Percentiles rank a stretch among this genome's conserved stretches.
These are phyloP conservation scores for Hypoxylon cercidicola DNA, from an alignment of 495 filamentous ascomycete genomes.

Conservation along the genomic window DNA sequence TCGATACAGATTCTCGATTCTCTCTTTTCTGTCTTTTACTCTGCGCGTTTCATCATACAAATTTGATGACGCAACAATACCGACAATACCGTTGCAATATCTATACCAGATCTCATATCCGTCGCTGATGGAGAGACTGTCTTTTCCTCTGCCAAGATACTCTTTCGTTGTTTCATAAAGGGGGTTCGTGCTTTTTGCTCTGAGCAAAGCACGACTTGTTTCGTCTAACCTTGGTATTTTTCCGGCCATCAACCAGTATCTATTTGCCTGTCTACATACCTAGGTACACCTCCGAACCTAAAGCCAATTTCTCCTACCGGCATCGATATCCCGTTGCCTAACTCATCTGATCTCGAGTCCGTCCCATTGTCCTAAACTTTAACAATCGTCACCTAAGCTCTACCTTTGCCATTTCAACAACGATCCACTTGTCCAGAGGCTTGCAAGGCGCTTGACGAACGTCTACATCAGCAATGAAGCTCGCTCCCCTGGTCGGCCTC, in stretches of 20 bases:
- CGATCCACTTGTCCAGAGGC: conserved; percentile 7
- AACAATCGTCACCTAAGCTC: conserved; percentile 6
- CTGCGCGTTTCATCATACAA: conserved; percentile 1
- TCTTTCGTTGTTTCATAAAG: conserved; percentile 34
- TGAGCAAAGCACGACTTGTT: conserved; percentile 29
- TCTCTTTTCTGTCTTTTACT: conserved; percentile 15
- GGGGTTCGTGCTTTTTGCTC: conserved; percentile 34
- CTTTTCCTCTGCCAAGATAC: conserved; percentile 22
- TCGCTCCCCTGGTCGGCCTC: conserved; percentile 55
- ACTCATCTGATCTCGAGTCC: conserved; percentile 8
- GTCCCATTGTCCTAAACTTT: conserved; percentile 1
- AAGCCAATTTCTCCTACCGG: background rate
- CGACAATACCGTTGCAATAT: conserved; percentile 15
- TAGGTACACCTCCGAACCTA: background rate
- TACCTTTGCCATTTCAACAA: conserved; percentile 4
- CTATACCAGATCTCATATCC: conserved; percentile 15
- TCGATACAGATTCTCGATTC: conserved; percentile 2
- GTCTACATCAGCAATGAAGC: conserved; percentile 53
- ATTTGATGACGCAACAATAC: conserved; percentile 9
- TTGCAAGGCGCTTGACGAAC: conserved; percentile 13
- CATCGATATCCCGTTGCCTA: conserved; percentile 8
- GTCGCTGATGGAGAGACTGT: conserved; percentile 19
- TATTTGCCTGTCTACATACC: background rate
- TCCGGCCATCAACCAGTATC: background rate
- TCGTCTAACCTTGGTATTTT: conserved; percentile 1